Conservation (phyloP, 352 stramenopile genomes). For the Globisporangium echinulatum region DNA sequence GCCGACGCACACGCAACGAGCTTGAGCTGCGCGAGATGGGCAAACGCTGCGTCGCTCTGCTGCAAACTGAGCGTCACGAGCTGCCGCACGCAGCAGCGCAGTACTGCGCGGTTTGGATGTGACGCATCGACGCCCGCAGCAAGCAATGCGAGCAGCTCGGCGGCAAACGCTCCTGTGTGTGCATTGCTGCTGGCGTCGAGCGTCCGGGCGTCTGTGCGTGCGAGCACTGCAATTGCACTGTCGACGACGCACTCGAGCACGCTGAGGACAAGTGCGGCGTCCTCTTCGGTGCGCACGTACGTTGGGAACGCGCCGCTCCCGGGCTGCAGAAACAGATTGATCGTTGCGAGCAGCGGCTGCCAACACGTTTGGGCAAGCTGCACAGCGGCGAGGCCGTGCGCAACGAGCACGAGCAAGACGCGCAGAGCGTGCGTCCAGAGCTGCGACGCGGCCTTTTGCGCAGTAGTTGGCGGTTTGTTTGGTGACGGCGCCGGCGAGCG, state of each 20-base stretch:
- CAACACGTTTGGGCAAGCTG: slow-evolving; percentile 40
- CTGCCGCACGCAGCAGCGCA: slow-evolving; percentile 73
- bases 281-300: slow-evolving; percentile 65
- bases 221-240: slow-evolving; percentile 50
- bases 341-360: slow-evolving; percentile 52
- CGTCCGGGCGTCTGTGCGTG: slow-evolving; percentile 12
- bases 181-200: slow-evolving; percentile 12
- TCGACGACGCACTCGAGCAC: slow-evolving; percentile 74
- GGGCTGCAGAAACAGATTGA: slow-evolving; percentile 53
- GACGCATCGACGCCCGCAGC: slow-evolving; percentile 51
- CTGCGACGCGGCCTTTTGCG: slow-evolving; percentile 60
- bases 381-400: slow-evolving; percentile 54
- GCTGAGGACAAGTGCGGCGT: slow-evolving; percentile 68
- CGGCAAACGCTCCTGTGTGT: slow-evolving; percentile 25
- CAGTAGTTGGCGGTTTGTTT: slow-evolving; percentile 36
- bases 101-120: slow-evolving; percentile 48
- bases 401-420: slow-evolving; percentile 68
- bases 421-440: slow-evolving; percentile 76
- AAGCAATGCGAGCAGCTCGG: slow-evolving; percentile 50
- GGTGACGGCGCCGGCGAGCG: slow-evolving; percentile 5
- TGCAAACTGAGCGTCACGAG: slow-evolving; percentile 70
- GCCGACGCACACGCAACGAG: slow-evolving; percentile 58
- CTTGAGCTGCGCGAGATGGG: slow-evolving; percentile 35
- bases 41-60: slow-evolving; percentile 37
- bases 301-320: slow-evolving; percentile 42